Evolutionary conservation across 2,329 filamentous ascomycete species (phyloP).

Genomic region (Alternaria rosae): DNA sequence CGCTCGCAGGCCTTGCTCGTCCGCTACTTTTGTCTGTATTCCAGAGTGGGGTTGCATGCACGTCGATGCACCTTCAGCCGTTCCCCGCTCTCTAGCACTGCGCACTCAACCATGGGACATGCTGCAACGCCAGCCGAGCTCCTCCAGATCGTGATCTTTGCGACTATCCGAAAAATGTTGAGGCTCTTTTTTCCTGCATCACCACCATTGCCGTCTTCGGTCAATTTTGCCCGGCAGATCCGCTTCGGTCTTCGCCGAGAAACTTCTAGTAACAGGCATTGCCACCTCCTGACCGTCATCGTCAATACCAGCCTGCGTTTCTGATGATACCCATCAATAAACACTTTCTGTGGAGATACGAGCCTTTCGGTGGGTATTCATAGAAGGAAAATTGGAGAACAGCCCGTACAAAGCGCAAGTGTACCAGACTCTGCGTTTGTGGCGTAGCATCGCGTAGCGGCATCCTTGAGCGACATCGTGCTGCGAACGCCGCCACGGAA

Average conservation of each 20-base stretch:
- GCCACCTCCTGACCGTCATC: conserved; percentile 31
- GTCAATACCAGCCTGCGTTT: conserved; percentile 3
- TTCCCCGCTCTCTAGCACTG: conserved; percentile 21
- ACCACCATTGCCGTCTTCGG: conserved; percentile 1
- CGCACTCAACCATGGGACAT: conserved; percentile 5
- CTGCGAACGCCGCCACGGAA: conserved; percentile 14
- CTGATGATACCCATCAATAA: conserved; percentile 12
- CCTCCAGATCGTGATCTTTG: conserved; percentile 14
- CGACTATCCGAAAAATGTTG: conserved; percentile 15
- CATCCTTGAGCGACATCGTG: conserved; percentile 31
- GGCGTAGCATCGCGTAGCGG: conserved; percentile 23
- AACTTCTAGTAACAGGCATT: conserved; percentile 13
- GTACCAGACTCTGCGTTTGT: conserved; percentile 13
- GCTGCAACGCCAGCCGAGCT: conserved; percentile 18
- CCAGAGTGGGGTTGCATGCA: conserved; percentile 15
- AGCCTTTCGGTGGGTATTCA: conserved; percentile 19
- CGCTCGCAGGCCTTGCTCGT: not conserved
- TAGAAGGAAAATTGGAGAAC: conserved; percentile 25
- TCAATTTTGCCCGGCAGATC: conserved; percentile 1
- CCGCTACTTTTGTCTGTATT: conserved; percentile 1
- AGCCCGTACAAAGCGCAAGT: conserved; percentile 6
- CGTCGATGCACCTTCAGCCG: conserved; percentile 15
- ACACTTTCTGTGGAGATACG: conserved; percentile 25
- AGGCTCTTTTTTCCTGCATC: conserved; percentile 8
- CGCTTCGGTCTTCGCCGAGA: conserved; percentile 15